Conservation (phyloP, 495 filamentous ascomycete species). For the Penicillium cataractarum region DNA sequence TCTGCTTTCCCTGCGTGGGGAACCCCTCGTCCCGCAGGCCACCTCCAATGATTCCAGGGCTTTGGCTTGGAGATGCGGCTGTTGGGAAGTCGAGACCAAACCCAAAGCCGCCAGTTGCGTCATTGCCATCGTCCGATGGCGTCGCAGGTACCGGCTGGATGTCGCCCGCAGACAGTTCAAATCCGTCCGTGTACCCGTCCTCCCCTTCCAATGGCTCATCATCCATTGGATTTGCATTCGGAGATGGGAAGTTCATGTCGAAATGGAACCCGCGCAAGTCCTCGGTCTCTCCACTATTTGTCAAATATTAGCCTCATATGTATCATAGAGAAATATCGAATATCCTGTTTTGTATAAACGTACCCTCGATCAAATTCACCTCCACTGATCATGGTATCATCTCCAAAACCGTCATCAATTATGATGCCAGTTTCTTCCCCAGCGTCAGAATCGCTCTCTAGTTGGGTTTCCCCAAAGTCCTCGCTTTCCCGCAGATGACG, state of each 20-base stretch:
- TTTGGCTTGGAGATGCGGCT: constrained; percentile 39
- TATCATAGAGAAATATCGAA: constrained; percentile 16
- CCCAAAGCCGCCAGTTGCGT: constrained; percentile 35
- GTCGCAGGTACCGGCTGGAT: constrained; percentile 32
- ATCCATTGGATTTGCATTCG: constrained; percentile 32
- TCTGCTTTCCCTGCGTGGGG: constrained; percentile 42
- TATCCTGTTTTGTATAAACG: constrained; percentile 16
- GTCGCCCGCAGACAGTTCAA: constrained; percentile 40
- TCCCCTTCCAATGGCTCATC: constrained; percentile 37
- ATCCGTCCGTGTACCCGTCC: constrained; percentile 44
- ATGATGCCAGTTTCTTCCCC: constrained; percentile 47
- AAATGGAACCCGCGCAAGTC: constrained; percentile 50
- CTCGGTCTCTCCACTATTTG: constrained; percentile 50
- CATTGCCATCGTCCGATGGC: constrained; percentile 29
- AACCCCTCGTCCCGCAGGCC: constrained; percentile 45
- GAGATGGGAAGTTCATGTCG: constrained; percentile 50
- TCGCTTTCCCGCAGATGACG: constrained; percentile 66
- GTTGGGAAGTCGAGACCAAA: constrained; percentile 35
- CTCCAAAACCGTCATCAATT: constrained; percentile 39
- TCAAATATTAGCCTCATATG: constrained; percentile 31
- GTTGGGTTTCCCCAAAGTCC: constrained; percentile 53
- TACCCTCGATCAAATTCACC: constrained; percentile 50
- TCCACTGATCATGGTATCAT: constrained; percentile 37
- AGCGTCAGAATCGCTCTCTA: constrained; percentile 55
- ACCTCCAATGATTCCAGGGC: constrained; percentile 44